phyloP scores from a whole-genome alignment of 1,284 basidiomycete genomes.

The Cryptococcus hybrid region DNA sequence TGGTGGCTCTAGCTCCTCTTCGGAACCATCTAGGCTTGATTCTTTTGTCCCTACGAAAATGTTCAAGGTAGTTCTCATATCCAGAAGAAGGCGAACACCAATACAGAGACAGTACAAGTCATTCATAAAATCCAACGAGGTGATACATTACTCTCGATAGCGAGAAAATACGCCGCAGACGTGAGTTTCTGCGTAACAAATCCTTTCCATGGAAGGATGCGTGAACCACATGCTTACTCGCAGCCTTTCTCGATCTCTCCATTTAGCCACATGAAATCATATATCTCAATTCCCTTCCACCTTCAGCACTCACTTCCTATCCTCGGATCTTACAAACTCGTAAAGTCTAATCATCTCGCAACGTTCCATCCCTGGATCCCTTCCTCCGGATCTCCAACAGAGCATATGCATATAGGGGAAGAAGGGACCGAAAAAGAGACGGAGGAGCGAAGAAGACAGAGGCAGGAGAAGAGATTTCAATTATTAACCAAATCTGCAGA shows the following conservation, averaged over 20 bases:
- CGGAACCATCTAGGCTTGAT: background rate
- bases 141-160: slow-evolving; percentile 35
- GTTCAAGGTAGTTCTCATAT: slow-evolving; percentile 3
- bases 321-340: slow-evolving; percentile 36
- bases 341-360: slow-evolving; percentile 30
- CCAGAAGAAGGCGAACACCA: slow-evolving; percentile 10
- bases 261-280: slow-evolving; percentile 32
- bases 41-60: background rate
- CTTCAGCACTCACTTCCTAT: slow-evolving; percentile 21
- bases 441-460: slow-evolving; percentile 16
- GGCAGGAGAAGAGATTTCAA: slow-evolving; percentile 42
- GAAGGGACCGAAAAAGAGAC: slow-evolving; percentile 9
- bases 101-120: slow-evolving; percentile 28
- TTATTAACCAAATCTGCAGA: slow-evolving; percentile 39
- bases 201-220: slow-evolving; percentile 7
- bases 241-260: background rate
- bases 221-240: slow-evolving; percentile 8
- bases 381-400: background rate
- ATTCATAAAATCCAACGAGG: slow-evolving; percentile 24
- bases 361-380: slow-evolving; percentile 12
- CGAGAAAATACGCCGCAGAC: slow-evolving; percentile 34
- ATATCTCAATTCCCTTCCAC: slow-evolving; percentile 32
- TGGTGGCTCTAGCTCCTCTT: background rate
- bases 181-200: background rate
- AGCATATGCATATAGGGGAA: slow-evolving; percentile 1